Evolutionary conservation across 306 rosid genomes (phyloP).

Genomic region (Prunus davidiana): DNA sequence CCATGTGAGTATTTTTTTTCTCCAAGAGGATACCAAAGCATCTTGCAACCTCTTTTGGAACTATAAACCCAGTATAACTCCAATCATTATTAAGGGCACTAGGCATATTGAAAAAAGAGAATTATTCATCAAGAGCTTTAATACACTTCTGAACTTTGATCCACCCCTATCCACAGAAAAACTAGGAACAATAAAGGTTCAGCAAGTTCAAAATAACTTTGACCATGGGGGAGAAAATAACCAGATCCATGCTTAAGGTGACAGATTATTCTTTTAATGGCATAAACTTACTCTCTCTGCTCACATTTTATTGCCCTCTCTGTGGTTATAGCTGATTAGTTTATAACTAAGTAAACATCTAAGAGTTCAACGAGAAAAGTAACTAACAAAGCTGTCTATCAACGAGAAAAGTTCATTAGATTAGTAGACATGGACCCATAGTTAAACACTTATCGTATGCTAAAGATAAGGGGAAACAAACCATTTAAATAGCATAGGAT

Average conservation of each 20-base stretch:
- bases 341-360: background rate
- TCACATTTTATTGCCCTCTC: background rate
- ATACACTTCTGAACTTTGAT: background rate
- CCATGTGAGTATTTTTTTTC: background rate
- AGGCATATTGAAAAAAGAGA: background rate
- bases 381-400: conserved; percentile 3
- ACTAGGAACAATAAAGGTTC: background rate
- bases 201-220: background rate
- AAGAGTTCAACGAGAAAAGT: background rate
- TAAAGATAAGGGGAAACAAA: background rate
- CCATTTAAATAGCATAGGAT: background rate
- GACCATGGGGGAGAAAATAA: background rate
- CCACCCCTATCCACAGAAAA: background rate
- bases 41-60: background rate
- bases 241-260: background rate
- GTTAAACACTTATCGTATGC: background rate
- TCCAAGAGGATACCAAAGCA: background rate
- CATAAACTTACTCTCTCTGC: background rate
- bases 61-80: background rate
- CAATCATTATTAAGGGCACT: background rate
- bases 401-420: background rate
- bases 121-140: background rate
- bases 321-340: background rate
- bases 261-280: background rate
- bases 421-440: background rate